These are phyloP conservation scores for Candida nonsorbophila DNA, from an alignment of 805 yeast genomes.

Conservation along the genomic window DNA sequence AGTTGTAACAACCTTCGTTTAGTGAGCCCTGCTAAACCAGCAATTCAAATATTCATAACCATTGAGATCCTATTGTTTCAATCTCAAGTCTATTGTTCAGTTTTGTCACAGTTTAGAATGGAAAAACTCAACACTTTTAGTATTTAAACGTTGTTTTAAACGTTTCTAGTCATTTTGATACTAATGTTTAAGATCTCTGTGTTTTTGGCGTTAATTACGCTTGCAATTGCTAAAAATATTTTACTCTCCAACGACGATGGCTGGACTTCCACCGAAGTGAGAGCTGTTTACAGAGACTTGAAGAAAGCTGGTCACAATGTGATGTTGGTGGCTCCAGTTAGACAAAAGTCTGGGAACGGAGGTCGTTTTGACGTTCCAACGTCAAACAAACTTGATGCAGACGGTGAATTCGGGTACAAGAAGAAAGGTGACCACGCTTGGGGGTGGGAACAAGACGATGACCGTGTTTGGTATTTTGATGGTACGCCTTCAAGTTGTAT, in stretches of 20 bases:
- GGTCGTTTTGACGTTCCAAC: conserved; percentile 46
- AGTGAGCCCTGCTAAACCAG: no score
- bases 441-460: conserved; percentile 36
- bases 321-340: conserved; percentile 46
- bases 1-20: no score
- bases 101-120: no score
- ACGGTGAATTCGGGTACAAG: conserved; percentile 46
- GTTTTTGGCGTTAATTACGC: conserved; percentile 35
- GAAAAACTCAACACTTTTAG: no score
- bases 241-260: conserved; percentile 53
- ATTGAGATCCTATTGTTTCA: no score
- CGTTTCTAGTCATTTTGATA: no score
- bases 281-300: conserved; percentile 48
- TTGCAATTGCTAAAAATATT: conserved; percentile 11
- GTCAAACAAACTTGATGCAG: conserved; percentile 30
- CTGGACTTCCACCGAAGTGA: conserved; percentile 52
- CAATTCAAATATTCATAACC: no score
- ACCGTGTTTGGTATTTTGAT: conserved; percentile 46
- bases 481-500: conserved; percentile 52
- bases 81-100: no score
- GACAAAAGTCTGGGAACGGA: conserved; percentile 50
- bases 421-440: conserved; percentile 48
- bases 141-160: no score
- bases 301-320: conserved; percentile 46
- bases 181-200: no score